Percentiles rank a stretch among this genome's conserved stretches.
Evolutionary conservation across 768 basidiomycete genomes (phyloP).

Genomic region (Tylopilus sp.): DNA sequence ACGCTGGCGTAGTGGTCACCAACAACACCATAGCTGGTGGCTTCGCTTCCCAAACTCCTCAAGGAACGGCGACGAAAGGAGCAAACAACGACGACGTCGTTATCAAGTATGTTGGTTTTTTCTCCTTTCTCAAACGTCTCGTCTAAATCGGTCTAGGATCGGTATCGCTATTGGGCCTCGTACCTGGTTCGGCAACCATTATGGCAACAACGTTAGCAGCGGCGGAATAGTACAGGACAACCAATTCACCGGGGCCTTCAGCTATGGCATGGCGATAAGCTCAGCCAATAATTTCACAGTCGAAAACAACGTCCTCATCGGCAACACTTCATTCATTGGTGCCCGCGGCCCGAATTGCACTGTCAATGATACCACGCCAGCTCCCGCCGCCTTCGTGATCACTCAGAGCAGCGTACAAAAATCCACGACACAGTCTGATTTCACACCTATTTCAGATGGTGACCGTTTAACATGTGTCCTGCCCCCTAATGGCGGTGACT

Average conservation of each 20-base stretch:
- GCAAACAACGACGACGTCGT: conserved; percentile 56
- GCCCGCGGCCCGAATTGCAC: conserved; percentile 64
- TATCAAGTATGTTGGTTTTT: conserved; percentile 55
- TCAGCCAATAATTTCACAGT: conserved; percentile 67
- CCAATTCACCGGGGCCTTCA: conserved; percentile 62
- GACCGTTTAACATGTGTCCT: conserved; percentile 63
- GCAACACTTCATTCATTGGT: conserved; percentile 76
- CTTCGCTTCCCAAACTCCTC: conserved; percentile 49
- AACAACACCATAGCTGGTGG: conserved; percentile 70
- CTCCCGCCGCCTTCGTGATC: conserved; percentile 57
- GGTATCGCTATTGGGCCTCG: conserved; percentile 79
- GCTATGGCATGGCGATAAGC: conserved; percentile 66
- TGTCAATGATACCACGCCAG: conserved; percentile 44
- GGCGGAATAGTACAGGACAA: conserved; percentile 59
- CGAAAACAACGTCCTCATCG: conserved; percentile 54
- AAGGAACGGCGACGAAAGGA: conserved; percentile 45
- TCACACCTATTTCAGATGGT: conserved; percentile 49
- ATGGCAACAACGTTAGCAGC: conserved; percentile 50
- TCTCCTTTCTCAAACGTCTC: background rate
- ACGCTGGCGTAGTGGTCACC: conserved; percentile 57
- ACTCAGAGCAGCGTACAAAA: conserved; percentile 41
- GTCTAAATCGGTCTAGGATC: conserved; percentile 45
- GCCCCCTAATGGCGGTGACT: conserved; percentile 64
- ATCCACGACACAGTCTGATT: conserved; percentile 50
- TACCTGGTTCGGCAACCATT: conserved; percentile 67